A percentile compares a stretch with the other conserved stretches of the same genome.
Evolutionary conservation across 306 rosid genomes (phyloP).

Genomic region (Gynostemma pentaphyllum): DNA sequence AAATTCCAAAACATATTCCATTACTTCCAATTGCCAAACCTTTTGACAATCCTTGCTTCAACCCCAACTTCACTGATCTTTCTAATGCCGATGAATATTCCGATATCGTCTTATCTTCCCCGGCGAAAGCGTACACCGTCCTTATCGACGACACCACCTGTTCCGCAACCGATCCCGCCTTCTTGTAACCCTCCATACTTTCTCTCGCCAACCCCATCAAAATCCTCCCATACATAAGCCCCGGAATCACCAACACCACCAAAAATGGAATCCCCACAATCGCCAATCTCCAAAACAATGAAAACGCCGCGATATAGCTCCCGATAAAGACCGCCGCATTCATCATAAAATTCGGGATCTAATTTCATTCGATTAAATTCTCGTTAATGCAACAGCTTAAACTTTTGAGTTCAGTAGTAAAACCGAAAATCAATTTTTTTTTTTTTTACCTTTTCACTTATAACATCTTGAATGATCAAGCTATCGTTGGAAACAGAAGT

Average conservation of each 20-base stretch:
- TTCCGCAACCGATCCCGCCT: slow-evolving; percentile 66
- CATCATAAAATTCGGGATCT: slow-evolving; percentile 79
- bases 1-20: slow-evolving; percentile 68
- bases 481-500: slow-evolving; percentile 77
- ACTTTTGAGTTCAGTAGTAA: no score
- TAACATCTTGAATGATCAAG: slow-evolving; percentile 67
- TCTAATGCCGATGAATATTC: slow-evolving; percentile 65
- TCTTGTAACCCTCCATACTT: slow-evolving; percentile 54
- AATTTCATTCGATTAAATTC: background rate
- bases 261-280: slow-evolving; percentile 71
- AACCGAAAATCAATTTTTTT: no score
- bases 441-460: slow-evolving; percentile 90
- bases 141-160: slow-evolving; percentile 78
- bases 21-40: slow-evolving; percentile 92
- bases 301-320: slow-evolving; percentile 60
- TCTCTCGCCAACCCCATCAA: slow-evolving; percentile 55
- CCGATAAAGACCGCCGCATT: slow-evolving; percentile 50
- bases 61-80: slow-evolving; percentile 51
- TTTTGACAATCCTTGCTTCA: slow-evolving; percentile 83
- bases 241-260: slow-evolving; percentile 63
- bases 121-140: slow-evolving; percentile 76
- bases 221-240: slow-evolving; percentile 69
- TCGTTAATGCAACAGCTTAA: no score
- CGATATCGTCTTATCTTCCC: slow-evolving; percentile 51
- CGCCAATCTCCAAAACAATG: slow-evolving; percentile 63